Percentiles rank a stretch among this genome's conserved stretches.
phyloP scores from a whole-genome alignment of 1,139 yeast species.

The Sugiyamaella neomexicana region DNA sequence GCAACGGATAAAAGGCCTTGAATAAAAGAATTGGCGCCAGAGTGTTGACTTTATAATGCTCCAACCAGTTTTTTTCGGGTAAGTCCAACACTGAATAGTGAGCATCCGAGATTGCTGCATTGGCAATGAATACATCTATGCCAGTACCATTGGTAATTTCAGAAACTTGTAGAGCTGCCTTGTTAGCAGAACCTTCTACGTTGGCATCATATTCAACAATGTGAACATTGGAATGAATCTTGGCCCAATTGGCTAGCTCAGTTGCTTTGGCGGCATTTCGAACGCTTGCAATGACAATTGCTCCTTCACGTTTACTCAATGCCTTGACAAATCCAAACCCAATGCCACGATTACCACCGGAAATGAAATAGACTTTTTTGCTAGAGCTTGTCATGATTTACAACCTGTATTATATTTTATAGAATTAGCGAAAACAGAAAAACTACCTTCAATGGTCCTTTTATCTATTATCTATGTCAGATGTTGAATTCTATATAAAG shows the following conservation, averaged over 20 bases:
- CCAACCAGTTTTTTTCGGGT: conserved; percentile 27
- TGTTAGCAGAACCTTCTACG: conserved; percentile 12
- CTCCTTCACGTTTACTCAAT: conserved; percentile 12
- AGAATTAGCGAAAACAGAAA: not conserved
- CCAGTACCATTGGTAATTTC: conserved; percentile 18
- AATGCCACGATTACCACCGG: conserved; percentile 24
- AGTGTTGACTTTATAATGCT: conserved; percentile 37
- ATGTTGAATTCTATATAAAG: not conserved
- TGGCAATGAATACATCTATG: conserved; percentile 21
- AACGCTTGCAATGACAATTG: conserved; percentile 15
- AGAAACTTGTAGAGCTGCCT: conserved; percentile 17
- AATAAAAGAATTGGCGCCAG: conserved; percentile 41
- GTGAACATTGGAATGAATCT: conserved; percentile 17
- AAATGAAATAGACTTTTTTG: conserved; percentile 18
- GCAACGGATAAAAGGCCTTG: conserved; percentile 35
- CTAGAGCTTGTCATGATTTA: not conserved
- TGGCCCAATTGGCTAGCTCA: conserved; percentile 16
- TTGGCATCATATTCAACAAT: conserved; percentile 18
- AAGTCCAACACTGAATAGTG: conserved; percentile 17
- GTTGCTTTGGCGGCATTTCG: conserved; percentile 14
- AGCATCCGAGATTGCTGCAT: conserved; percentile 21
- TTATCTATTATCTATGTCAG: not conserved
- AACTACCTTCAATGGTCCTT: not conserved
- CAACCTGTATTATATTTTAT: not conserved
- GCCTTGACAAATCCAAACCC: conserved; percentile 18